Evolutionary conservation across 345 rosid genomes (phyloP), one percentile per base, ranked within the genome.

Genomic region (Linum tenue): DNA sequence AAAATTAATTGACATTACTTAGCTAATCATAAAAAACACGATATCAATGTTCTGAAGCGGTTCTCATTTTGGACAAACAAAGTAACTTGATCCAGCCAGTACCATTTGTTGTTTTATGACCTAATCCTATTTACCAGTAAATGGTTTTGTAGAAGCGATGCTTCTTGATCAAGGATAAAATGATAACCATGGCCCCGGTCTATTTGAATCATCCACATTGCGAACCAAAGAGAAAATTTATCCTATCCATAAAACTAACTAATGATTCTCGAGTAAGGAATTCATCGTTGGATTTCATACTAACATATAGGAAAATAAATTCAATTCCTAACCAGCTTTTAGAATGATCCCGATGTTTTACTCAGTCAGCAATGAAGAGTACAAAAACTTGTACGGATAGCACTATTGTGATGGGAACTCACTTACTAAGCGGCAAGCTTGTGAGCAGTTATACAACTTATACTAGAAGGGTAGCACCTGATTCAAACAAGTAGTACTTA

Each of bases 1-100:
- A 42, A 62, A 63, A 56, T 65, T 44, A 40, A 56, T 9, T 48
- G 12, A 60, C 63, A 60, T 48, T 37, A 61, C n/a, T 58, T 56
- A 10, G 40, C 16, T 14, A 55, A 55, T 16, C 40, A 36, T 64
- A 62, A 8, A 59, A 40, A 22, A 51, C 51, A 22, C 2, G 4
- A 44, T 5, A 2, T 5, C 11, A 4, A 2, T 14, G 7, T 44
- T 44, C 51, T 44, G 51, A 7, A 7, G 51, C 12, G 1, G 51
- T 44, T 44, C 12, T 44, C 51, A 44, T 44, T 5, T 44, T 44
- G 12, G 51, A 44, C 51, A 9, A 44, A 44, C 51, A 44, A 44
- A 7, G 9, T 14, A 2, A 5, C 51, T 44, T 44, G 51, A 44
- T 4, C 2, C 10, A 44, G 51, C 51, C 12, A 44, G 51, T 44